Evolutionary conservation across 2,329 filamentous ascomycete species (phyloP).

Genomic region (Sarocladium brachiariae): DNA sequence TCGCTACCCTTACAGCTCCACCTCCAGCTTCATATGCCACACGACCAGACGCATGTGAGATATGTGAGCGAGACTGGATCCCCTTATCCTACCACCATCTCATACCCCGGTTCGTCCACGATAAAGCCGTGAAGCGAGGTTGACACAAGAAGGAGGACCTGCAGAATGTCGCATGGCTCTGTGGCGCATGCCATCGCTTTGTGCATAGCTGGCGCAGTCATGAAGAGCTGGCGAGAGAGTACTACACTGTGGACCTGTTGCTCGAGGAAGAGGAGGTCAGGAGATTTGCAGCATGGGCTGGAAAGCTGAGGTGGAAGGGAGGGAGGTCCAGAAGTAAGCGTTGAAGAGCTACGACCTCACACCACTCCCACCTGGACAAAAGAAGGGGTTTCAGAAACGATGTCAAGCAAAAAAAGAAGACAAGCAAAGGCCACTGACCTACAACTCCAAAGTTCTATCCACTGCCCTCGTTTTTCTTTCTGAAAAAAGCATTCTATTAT

Average conservation of each 20-base stretch:
- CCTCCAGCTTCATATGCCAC: slow-evolving; percentile 59
- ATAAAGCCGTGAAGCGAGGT: slow-evolving; percentile 66
- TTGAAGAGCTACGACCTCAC: no score
- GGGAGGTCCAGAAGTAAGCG: slow-evolving; percentile 7
- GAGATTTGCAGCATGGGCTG: slow-evolving; percentile 67
- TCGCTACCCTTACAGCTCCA: slow-evolving; percentile 47
- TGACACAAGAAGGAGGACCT: slow-evolving; percentile 73
- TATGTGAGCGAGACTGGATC: slow-evolving; percentile 69
- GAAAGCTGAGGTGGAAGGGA: slow-evolving; percentile 67
- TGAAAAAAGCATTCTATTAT: no score
- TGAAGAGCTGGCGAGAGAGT: slow-evolving; percentile 69
- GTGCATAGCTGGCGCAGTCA: slow-evolving; percentile 70
- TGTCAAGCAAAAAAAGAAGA: no score
- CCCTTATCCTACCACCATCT: slow-evolving; percentile 78
- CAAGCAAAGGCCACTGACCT: no score
- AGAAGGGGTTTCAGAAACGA: no score
- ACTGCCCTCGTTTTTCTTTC: no score
- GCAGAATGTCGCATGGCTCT: slow-evolving; percentile 80
- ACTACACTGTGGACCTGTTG: slow-evolving; percentile 66
- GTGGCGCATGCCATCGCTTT: slow-evolving; percentile 75
- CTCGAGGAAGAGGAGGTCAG: slow-evolving; percentile 64
- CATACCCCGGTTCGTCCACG: slow-evolving; percentile 72
- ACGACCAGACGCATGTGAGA: slow-evolving; percentile 57
- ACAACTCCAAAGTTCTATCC: no score
- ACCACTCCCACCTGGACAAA: no score